Percentiles rank a stretch among this genome's conserved stretches.
These are phyloP conservation scores for Colletotrichum cereale DNA, from an alignment of 2,329 filamentous ascomycete genomes.

Conservation along the genomic window DNA sequence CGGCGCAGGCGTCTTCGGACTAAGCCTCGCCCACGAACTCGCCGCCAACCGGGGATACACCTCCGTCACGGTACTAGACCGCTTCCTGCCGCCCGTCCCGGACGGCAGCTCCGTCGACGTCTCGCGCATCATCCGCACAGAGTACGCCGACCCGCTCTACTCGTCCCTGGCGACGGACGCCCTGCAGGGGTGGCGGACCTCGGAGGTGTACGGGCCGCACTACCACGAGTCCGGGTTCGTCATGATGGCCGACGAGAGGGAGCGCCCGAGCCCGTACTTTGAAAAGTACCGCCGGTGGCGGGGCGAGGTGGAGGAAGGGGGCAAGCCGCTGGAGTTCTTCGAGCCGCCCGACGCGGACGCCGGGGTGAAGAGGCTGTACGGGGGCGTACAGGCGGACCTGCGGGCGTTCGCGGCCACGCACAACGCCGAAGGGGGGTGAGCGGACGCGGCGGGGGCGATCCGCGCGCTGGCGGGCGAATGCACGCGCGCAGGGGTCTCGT, in stretches of 20 bases:
- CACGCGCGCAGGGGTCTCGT: slow-evolving; percentile 47
- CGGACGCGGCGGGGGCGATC: slow-evolving; percentile 48
- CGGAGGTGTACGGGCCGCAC: slow-evolving; percentile 45
- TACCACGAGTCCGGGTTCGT: slow-evolving; percentile 50
- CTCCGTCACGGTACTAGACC: slow-evolving; percentile 53
- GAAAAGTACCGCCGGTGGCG: slow-evolving; percentile 15
- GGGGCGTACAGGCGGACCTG: slow-evolving; percentile 31
- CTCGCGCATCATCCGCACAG: slow-evolving; percentile 58
- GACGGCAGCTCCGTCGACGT: slow-evolving; percentile 57
- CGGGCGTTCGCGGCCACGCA: slow-evolving; percentile 29
- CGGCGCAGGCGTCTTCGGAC: slow-evolving; percentile 49
- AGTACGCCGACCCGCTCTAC: slow-evolving; percentile 76
- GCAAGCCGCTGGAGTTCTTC: slow-evolving; percentile 38
- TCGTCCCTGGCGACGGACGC: slow-evolving; percentile 59
- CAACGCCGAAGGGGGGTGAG: slow-evolving; percentile 50
- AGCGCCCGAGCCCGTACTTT: slow-evolving; percentile 38
- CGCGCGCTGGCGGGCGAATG: slow-evolving; percentile 45
- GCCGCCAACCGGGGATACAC: slow-evolving; percentile 44
- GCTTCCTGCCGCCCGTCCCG: slow-evolving; percentile 50
- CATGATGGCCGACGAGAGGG: slow-evolving; percentile 45
- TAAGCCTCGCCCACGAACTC: slow-evolving; percentile 47
- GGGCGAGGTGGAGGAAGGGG: background rate
- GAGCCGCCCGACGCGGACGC: slow-evolving; percentile 49
- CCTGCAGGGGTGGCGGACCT: slow-evolving; percentile 43
- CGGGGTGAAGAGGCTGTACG: slow-evolving; percentile 30